Evolutionary conservation across 129 eudicot genomes (phyloP).

Genomic region (Flaveria ramosissima): DNA sequence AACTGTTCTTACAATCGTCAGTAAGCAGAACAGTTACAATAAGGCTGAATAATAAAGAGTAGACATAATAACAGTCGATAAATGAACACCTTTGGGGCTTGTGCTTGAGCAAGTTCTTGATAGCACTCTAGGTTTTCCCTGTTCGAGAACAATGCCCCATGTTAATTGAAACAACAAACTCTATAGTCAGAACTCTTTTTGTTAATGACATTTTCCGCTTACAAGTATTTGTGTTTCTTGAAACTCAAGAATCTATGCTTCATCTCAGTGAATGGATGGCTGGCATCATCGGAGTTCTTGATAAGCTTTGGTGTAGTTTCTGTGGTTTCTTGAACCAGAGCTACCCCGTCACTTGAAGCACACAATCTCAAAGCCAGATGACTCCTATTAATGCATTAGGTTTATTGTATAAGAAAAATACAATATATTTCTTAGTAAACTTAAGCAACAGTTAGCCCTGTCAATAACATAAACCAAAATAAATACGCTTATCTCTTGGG

Average conservation of each 20-base stretch:
- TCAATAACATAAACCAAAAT: slow-evolving; percentile 36
- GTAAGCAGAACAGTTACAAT: slow-evolving; percentile 26
- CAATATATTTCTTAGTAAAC: slow-evolving; percentile 4
- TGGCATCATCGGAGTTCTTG: slow-evolving; percentile 32
- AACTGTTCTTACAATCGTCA: slow-evolving; percentile 64
- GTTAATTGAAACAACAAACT: neutral
- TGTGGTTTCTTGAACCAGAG: slow-evolving; percentile 47
- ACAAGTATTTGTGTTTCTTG: slow-evolving; percentile 81
- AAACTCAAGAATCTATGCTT: slow-evolving; percentile 68
- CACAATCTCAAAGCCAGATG: slow-evolving; percentile 53
- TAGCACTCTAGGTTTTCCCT: slow-evolving; percentile 77
- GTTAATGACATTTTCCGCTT: slow-evolving; percentile 33
- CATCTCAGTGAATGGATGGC: slow-evolving; percentile 58
- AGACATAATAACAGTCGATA: neutral
- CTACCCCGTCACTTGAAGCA: slow-evolving; percentile 48
- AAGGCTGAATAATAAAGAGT: neutral
- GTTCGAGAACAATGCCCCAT: slow-evolving; percentile 13
- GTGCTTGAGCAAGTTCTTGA: slow-evolving; percentile 67
- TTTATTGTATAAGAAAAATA: slow-evolving; percentile 19
- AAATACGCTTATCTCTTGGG: slow-evolving; percentile 55
- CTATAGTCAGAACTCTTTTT: neutral
- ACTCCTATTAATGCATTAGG: slow-evolving; percentile 45
- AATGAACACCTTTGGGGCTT: slow-evolving; percentile 77
- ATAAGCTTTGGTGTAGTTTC: slow-evolving; percentile 40
- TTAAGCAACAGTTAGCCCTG: slow-evolving; percentile 25